Percentiles rank a stretch among this genome's conserved stretches.
Conservation (phyloP, 139 green algal genomes). For the Coccomyxa sp. region DNA sequence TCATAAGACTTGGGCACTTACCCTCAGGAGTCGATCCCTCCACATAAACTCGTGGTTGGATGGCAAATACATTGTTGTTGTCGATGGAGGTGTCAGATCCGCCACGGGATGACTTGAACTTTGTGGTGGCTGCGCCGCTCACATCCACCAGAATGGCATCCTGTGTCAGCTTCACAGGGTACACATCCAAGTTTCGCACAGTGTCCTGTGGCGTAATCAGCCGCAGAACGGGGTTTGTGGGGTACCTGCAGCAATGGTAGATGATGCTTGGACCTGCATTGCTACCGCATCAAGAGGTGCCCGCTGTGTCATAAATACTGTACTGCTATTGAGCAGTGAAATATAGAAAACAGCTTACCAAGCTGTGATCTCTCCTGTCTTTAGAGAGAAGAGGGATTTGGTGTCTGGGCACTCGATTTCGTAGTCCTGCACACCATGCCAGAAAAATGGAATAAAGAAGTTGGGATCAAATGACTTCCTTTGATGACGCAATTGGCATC, state of each 20-base stretch:
- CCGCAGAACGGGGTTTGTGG: conserved; percentile 83
- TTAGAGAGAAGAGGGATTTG: conserved; percentile 81
- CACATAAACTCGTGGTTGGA: conserved; percentile 83
- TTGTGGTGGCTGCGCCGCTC: conserved; percentile 10
- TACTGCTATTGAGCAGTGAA: background rate
- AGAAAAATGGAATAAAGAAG: background rate
- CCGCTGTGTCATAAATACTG: background rate
- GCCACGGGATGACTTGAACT: conserved; percentile 28
- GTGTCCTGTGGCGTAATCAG: conserved; percentile 72
- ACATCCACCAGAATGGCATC: conserved; percentile 74
- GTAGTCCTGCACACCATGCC: conserved; percentile 51
- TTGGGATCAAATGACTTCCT: background rate
- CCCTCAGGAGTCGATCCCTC: conserved; percentile 34
- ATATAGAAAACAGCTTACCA: conserved; percentile 43
- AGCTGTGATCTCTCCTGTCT: conserved; percentile 80
- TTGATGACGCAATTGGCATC: too few species aligned
- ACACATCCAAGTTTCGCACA: conserved; percentile 65
- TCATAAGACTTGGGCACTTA: background rate
- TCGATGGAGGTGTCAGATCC: conserved; percentile 80
- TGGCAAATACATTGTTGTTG: conserved; percentile 92
- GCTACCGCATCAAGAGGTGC: background rate
- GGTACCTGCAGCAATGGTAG: conserved; percentile 59
- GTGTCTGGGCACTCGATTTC: conserved; percentile 92
- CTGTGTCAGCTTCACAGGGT: conserved; percentile 72
- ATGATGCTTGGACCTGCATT: background rate